phyloP scores from a whole-genome alignment of 192 early-diverging fungal genomes.

The Umbelopsis ramanniana region DNA sequence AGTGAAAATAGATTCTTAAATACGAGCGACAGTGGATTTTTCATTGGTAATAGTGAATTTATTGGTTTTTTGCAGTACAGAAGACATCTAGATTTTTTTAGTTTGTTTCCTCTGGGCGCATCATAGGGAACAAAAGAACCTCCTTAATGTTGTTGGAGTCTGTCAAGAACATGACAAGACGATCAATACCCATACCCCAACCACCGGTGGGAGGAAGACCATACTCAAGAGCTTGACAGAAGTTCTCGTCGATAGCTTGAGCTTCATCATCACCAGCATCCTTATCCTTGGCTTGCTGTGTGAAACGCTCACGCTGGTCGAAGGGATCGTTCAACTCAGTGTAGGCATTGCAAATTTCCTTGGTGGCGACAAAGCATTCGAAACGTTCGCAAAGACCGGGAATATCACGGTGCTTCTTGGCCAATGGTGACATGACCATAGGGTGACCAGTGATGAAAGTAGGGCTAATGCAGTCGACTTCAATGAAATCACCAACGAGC shows the following conservation, averaged over 20 bases:
- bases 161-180: constrained; percentile 98
- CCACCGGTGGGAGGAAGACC: constrained; percentile 96
- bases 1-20: too few species aligned
- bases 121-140: constrained; percentile 66
- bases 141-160: constrained; percentile 97
- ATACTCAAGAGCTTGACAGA: constrained; percentile 96
- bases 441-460: constrained; percentile 98
- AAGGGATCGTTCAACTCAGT: constrained; percentile 99
- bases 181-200: constrained; percentile 96
- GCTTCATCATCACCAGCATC: constrained; percentile 99
- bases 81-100: constrained; percentile 22
- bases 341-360: constrained; percentile 99
- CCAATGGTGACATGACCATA: constrained; percentile 98
- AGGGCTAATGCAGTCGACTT: constrained; percentile 80
- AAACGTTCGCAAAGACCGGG: constrained; percentile 97
- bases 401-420: constrained; percentile 92
- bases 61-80: not conserved
- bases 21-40: too few species aligned
- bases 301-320: constrained; percentile 98
- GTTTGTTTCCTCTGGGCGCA: constrained; percentile 65
- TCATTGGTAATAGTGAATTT: not conserved
- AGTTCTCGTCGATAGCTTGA: constrained; percentile 96
- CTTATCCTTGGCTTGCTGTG: constrained; percentile 96
- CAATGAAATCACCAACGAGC: constrained; percentile 83
- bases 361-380: constrained; percentile 98